Evolutionary conservation across 2,329 filamentous ascomycete genomes (phyloP), one percentile per base, ranked within the genome.

Genomic region (Paraphoma chrysanthemicola): DNA sequence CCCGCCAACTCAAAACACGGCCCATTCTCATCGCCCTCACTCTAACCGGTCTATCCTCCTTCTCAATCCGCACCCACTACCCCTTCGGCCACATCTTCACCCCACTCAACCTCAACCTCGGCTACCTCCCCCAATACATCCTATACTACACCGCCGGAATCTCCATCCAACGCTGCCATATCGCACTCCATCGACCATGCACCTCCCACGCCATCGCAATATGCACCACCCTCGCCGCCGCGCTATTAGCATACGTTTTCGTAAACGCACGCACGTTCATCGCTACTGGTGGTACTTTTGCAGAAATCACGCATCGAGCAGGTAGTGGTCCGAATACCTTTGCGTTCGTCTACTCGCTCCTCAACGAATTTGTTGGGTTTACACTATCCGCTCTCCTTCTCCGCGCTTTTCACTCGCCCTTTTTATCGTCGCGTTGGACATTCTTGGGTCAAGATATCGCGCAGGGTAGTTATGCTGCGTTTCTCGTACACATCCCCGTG

Each of bases 381-480:
- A 6, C 56, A 10, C n/a, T 66, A 7, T 42, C 33, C 3, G 49
- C 47, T 0, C 1, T 38, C 1, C 6, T 55, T 2, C 39, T 63
- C 2, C 12, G 17, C 2, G 1, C 43, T 1, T 64, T 64, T 36
- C 44, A 36, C n/a, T 16, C 12, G 45, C n/a, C 38, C 1, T 39
- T 31, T 23, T 18, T 47, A 2, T 39, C 42, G 18, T 31, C 12
- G 38, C 16, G 42, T 23, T 61, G 59, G 59, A 14, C 14, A 1
- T 3, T 60, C 6, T 31, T 42, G 6, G 43, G 49, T 12, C 36
- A 53, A 3, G 53, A 60, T 12, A n/a, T 61, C 1, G 60, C 44
- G 12, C 54, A 51, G 47, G 62, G 58, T 42, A 64, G 56, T 28
- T 67, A 67, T 45, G 48, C 64, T 12, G 57, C 62, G 6, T 67